Percentiles rank a stretch among this genome's conserved stretches.
Evolutionary conservation across 495 filamentous ascomycete species (phyloP).

Genomic region (Tuber borchii): DNA sequence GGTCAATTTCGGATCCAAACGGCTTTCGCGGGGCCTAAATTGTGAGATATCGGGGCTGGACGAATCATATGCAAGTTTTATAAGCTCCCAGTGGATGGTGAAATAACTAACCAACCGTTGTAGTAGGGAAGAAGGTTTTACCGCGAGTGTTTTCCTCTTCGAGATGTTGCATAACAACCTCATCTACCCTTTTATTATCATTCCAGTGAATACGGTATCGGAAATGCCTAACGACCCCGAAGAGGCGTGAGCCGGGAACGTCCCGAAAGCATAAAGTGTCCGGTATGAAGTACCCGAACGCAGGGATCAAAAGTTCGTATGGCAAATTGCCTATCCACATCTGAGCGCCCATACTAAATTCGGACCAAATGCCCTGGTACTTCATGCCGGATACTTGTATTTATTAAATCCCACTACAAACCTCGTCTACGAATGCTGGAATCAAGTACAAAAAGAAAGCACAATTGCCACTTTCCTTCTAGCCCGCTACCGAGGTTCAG

Average conservation of each 20-base stretch:
- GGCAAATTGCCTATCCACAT: not conserved
- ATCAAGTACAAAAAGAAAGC: not conserved
- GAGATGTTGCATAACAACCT: constrained; percentile 6
- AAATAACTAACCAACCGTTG: constrained; percentile 1
- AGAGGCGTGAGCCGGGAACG: constrained; percentile 5
- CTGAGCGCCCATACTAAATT: not conserved
- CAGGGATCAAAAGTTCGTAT: not conserved
- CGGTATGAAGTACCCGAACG: not conserved
- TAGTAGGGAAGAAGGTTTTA: not conserved
- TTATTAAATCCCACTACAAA: not conserved
- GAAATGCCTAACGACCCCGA: not conserved
- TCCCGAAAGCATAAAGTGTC: not conserved
- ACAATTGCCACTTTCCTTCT: not conserved
- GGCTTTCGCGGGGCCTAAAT: not conserved
- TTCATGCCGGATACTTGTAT: not conserved
- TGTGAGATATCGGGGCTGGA: not conserved
- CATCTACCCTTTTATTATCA: constrained; percentile 1
- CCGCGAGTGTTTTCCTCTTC: constrained; percentile 2
- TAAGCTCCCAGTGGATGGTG: not conserved
- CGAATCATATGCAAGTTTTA: constrained; percentile 3
- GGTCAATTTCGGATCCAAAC: not conserved
- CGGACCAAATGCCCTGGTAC: not conserved
- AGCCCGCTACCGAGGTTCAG: not conserved
- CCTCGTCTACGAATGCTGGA: not conserved
- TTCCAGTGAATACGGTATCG: constrained; percentile 1